Percentiles rank a stretch among this genome's conserved stretches.
Conservation (phyloP, 805 yeast genomes). For the Yarrowia osloensis region DNA sequence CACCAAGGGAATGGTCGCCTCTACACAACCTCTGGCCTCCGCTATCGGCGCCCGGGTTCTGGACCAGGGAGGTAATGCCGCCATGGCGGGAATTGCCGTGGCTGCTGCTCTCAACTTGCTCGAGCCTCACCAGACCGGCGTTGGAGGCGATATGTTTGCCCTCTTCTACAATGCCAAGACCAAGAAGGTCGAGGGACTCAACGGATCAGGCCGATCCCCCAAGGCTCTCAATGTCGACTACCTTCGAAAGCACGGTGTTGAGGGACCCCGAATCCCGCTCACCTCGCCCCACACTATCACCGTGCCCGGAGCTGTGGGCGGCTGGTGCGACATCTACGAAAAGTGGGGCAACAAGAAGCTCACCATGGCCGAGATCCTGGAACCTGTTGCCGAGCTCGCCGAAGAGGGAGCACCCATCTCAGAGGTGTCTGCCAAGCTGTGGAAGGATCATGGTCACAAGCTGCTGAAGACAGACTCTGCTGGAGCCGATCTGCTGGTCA, state of each 20-base stretch:
- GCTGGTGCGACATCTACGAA: slow-evolving; percentile 71
- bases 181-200: slow-evolving; percentile 61
- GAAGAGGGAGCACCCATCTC: slow-evolving; percentile 67
- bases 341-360: slow-evolving; percentile 75
- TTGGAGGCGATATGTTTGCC: slow-evolving; percentile 54
- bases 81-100: slow-evolving; percentile 49
- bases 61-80: slow-evolving; percentile 67
- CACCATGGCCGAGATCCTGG: slow-evolving; percentile 53
- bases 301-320: slow-evolving; percentile 81
- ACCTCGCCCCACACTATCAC: slow-evolving; percentile 61
- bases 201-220: slow-evolving; percentile 77
- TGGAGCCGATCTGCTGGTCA: slow-evolving; percentile 43
- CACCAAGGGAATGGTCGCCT: slow-evolving; percentile 68
- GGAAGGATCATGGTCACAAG: slow-evolving; percentile 49
- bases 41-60: slow-evolving; percentile 70
- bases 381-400: slow-evolving; percentile 58
- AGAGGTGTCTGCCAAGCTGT: slow-evolving; percentile 55
- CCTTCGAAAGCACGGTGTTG: slow-evolving; percentile 49
- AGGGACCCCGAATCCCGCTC: slow-evolving; percentile 53
- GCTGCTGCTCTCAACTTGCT: slow-evolving; percentile 45
- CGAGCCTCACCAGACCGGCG: slow-evolving; percentile 48
- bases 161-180: slow-evolving; percentile 55
- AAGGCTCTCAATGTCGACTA: slow-evolving; percentile 51
- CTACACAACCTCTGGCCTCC: slow-evolving; percentile 75
- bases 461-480: slow-evolving; percentile 45